Evolutionary conservation across 2,329 filamentous ascomycete genomes (phyloP).

Genomic region (Orbilia blumenaviensis): DNA sequence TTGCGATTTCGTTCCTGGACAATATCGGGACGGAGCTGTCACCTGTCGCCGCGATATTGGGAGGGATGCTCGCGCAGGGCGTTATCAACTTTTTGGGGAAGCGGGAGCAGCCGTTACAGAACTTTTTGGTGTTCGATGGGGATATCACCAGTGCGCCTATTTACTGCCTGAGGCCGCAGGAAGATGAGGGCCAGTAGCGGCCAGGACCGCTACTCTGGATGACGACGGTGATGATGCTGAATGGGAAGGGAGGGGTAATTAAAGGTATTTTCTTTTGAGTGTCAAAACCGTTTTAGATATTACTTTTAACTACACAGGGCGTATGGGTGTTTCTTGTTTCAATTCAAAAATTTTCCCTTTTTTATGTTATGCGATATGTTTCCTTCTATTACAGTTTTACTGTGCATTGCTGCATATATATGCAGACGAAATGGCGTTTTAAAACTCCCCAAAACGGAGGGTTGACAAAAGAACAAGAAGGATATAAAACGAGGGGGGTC

Average conservation of each 20-base stretch:
- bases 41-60: constrained; percentile 86
- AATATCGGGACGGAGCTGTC: constrained; percentile 85
- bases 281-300: neutral
- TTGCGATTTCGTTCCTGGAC: constrained; percentile 73
- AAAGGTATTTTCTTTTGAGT: no score
- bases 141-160: constrained; percentile 79
- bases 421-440: neutral
- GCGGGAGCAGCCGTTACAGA: constrained; percentile 93
- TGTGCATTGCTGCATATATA: no score
- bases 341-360: no score
- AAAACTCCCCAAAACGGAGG: neutral
- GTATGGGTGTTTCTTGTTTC: neutral
- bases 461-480: no score
- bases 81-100: constrained; percentile 94
- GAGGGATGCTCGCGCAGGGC: constrained; percentile 90
- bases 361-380: neutral
- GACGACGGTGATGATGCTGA: neutral
- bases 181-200: constrained; percentile 38
- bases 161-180: constrained; percentile 81
- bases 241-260: neutral
- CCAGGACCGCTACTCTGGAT: no score
- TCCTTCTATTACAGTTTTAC: no score
- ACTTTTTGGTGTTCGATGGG: constrained; percentile 90
- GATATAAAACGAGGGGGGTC: no score
- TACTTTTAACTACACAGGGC: neutral